Conservation (phyloP, 768 basidiomycete species). For the Xerocomus spinulosus region DNA sequence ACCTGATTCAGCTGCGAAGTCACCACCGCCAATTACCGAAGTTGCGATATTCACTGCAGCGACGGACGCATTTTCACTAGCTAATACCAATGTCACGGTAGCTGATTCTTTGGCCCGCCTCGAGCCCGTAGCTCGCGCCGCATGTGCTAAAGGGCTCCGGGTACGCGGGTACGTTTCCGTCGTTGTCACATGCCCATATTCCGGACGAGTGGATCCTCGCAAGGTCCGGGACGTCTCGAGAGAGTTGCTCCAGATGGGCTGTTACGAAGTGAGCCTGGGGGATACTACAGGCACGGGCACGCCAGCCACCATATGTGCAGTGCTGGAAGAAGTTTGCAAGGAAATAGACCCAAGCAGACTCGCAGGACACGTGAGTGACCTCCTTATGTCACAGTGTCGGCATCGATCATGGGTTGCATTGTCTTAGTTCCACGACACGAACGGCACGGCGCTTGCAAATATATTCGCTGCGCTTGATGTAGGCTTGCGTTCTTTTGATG, state of each 20-base stretch:
- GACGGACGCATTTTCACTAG: conserved; percentile 78
- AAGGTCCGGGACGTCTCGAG: conserved; percentile 66
- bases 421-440: conserved; percentile 93
- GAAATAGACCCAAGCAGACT: conserved; percentile 57
- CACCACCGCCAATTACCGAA: conserved; percentile 65
- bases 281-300: conserved; percentile 90
- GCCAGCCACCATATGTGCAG: conserved; percentile 57
- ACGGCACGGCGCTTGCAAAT: conserved; percentile 77
- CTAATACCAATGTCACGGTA: conserved; percentile 78
- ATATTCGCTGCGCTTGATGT: conserved; percentile 64
- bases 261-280: conserved; percentile 88
- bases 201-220: conserved; percentile 65
- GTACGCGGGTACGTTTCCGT: conserved; percentile 87
- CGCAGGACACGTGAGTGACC: conserved; percentile 50
- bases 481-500: conserved; percentile 79
- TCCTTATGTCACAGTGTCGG: background rate
- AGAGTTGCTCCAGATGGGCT: conserved; percentile 81
- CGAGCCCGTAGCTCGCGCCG: conserved; percentile 55
- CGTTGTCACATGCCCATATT: conserved; percentile 79
- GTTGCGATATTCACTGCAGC: conserved; percentile 88
- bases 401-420: too few relatives aligned
- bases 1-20: conserved; percentile 24
- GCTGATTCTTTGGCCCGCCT: conserved; percentile 65
- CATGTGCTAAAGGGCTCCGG: conserved; percentile 55
- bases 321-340: conserved; percentile 69